Percentiles rank a stretch among this genome's conserved stretches.
Evolutionary conservation across 768 basidiomycete species (phyloP).

Genomic region (Rhodotorula graminis): DNA sequence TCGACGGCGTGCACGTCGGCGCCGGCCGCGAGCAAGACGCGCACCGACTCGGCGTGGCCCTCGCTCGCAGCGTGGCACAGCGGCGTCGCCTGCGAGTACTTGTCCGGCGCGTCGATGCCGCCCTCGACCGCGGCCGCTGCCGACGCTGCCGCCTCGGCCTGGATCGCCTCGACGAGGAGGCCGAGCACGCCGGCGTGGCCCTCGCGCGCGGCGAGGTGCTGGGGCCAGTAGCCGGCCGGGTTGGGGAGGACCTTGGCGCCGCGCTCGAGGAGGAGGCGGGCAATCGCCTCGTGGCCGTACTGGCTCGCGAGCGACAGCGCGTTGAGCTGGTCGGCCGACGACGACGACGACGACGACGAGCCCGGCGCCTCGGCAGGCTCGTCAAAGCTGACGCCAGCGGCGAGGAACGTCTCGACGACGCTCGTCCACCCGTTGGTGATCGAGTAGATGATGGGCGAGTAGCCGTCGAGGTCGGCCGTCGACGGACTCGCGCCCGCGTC

Average conservation of each 20-base stretch:
- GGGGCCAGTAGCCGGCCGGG: conserved; percentile 92
- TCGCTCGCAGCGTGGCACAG: conserved; percentile 90
- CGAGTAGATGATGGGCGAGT: conserved; percentile 88
- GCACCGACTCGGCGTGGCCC: conserved; percentile 68
- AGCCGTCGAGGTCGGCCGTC: conserved; percentile 83
- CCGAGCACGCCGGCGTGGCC: conserved; percentile 82
- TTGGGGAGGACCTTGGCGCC: conserved; percentile 77
- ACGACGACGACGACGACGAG: conserved; percentile 52
- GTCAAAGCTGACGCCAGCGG: conserved; percentile 62
- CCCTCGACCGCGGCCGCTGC: background rate
- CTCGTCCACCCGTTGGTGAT: conserved; percentile 76
- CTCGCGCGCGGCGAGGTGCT: conserved; percentile 89
- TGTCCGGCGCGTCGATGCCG: conserved; percentile 78
- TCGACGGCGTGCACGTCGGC: conserved; percentile 70
- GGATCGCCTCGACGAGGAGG: conserved; percentile 62
- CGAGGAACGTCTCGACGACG: conserved; percentile 76
- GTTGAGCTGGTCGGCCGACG: conserved; percentile 61
- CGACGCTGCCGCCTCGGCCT: conserved; percentile 48
- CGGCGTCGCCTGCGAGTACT: conserved; percentile 98
- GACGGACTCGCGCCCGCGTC: conserved; percentile 61
- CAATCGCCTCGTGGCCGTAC: conserved; percentile 78
- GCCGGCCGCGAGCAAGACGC: conserved; percentile 72
- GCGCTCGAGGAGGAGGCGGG: conserved; percentile 65
- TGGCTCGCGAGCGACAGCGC: conserved; percentile 88
- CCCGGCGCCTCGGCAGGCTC: conserved; percentile 48